Evolutionary conservation across 2,329 filamentous ascomycete genomes (phyloP).

Genomic region (Penicillium frequentans): DNA sequence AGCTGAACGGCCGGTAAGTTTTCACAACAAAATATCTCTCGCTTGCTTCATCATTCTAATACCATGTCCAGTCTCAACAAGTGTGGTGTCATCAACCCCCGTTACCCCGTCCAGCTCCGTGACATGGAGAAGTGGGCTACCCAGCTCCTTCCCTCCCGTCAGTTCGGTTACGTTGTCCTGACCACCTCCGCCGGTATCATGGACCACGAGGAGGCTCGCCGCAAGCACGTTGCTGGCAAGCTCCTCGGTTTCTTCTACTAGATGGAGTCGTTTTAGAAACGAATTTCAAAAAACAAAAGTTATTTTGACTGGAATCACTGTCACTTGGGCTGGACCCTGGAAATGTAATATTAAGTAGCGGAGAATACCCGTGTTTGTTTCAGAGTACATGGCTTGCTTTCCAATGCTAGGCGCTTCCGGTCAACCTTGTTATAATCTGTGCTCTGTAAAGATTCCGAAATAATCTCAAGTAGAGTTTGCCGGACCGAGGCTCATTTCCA

Average conservation of each 20-base stretch:
- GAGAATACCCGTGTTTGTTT: constrained; percentile 23
- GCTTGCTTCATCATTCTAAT: constrained; percentile 9
- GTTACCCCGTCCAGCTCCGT: constrained; percentile 97
- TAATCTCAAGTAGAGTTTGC: neutral
- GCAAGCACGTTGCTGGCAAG: constrained; percentile 99
- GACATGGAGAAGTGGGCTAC: constrained; percentile 99
- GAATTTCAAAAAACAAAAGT: constrained; percentile 25
- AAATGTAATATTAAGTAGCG: constrained; percentile 27
- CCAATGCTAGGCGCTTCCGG: constrained; percentile 24
- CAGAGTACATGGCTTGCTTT: constrained; percentile 24
- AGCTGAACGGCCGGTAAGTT: constrained; percentile 86
- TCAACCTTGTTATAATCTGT: constrained; percentile 9
- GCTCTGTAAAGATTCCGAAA: neutral
- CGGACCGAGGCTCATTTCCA: constrained; percentile 15
- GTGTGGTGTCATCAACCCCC: constrained; percentile 97
- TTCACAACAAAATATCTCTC: neutral
- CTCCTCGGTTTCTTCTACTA: constrained; percentile 99
- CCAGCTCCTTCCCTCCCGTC: constrained; percentile 98
- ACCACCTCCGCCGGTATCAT: constrained; percentile 99
- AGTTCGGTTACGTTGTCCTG: constrained; percentile 99
- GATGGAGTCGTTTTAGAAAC: constrained; percentile 31
- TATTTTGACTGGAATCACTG: constrained; percentile 27
- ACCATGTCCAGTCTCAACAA: constrained; percentile 73
- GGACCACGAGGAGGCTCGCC: constrained; percentile 99
- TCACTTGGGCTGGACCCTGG: constrained; percentile 23